These are phyloP conservation scores for Botrytis aclada DNA, from an alignment of 2,329 filamentous ascomycete genomes.

Conservation along the genomic window DNA sequence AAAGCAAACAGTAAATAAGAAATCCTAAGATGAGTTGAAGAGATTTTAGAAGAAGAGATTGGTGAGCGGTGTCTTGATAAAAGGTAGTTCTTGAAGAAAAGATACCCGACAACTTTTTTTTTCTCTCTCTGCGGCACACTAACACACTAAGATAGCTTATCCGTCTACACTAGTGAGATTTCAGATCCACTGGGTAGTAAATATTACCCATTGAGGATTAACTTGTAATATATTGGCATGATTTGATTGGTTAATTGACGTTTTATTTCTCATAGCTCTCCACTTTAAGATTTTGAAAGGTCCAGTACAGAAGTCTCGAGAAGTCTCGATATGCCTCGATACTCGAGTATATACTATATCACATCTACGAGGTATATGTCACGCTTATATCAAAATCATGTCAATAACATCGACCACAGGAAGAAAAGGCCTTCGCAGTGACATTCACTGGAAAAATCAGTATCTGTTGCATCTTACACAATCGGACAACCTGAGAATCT, in stretches of 20 bases:
- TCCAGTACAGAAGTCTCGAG: neutral
- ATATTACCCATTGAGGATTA: neutral
- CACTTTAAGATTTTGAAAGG: neutral
- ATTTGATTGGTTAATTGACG: neutral
- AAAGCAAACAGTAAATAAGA: constrained; percentile 6
- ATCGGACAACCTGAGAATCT: neutral
- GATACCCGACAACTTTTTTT: constrained; percentile 31
- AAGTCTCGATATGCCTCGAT: neutral
- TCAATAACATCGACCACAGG: neutral
- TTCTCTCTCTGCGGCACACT: constrained; percentile 17
- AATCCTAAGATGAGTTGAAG: constrained; percentile 1
- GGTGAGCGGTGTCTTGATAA: constrained; percentile 25
- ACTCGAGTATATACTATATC: neutral
- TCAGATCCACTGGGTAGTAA: neutral
- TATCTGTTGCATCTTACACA: neutral
- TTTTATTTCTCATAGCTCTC: neutral
- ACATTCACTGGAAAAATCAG: neutral
- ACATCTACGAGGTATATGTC: neutral
- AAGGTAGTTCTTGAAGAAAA: constrained; percentile 22
- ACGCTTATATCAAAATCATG: neutral
- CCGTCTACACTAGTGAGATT: constrained; percentile 13
- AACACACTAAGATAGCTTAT: constrained; percentile 31
- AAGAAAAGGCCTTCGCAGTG: neutral
- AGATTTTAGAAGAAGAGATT: constrained; percentile 14
- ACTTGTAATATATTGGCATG: accelerated